Conservation (phyloP, 768 basidiomycete species). For the Suillus weaverae region DNA sequence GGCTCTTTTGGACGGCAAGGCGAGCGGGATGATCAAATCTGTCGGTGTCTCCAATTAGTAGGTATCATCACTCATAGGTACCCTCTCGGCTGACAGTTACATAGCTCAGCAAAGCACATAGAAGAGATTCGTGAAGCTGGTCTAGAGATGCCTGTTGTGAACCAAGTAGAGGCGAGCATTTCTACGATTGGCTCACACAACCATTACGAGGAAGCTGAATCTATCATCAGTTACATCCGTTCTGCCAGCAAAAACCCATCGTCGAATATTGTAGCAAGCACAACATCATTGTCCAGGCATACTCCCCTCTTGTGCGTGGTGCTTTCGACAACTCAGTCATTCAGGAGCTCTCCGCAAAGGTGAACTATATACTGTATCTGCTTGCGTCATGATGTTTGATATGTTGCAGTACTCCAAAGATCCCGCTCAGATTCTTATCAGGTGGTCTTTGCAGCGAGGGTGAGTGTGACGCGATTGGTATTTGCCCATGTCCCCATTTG, state of each 20-base stretch:
- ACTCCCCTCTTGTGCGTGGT: constrained; percentile 34
- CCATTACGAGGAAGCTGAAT: neutral
- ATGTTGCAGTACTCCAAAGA: constrained; percentile 48
- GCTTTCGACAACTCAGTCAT: constrained; percentile 52
- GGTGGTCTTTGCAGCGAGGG: constrained; percentile 84
- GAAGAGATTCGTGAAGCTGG: constrained; percentile 66
- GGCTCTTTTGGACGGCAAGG: constrained; percentile 58
- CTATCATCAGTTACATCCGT: constrained; percentile 27
- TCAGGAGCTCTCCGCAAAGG: constrained; percentile 52
- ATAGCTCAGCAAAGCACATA: constrained; percentile 61
- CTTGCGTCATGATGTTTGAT: neutral
- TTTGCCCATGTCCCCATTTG: constrained; percentile 3
- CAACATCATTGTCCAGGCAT: constrained; percentile 41
- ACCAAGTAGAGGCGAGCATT: constrained; percentile 67
- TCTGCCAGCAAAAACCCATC: constrained; percentile 38
- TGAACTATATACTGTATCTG: constrained; percentile 17
- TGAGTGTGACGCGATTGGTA: constrained; percentile 30
- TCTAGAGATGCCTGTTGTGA: constrained; percentile 61
- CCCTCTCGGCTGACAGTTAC: neutral
- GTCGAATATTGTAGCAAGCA: constrained; percentile 36
- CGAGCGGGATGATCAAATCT: constrained; percentile 56
- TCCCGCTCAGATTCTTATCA: constrained; percentile 74
- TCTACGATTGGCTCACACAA: neutral
- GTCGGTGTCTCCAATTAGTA: constrained; percentile 81
- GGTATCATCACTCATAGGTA: constrained; percentile 17